Evolutionary conservation across 306 rosid genomes (phyloP).

Genomic region (Cajanus cajan): DNA sequence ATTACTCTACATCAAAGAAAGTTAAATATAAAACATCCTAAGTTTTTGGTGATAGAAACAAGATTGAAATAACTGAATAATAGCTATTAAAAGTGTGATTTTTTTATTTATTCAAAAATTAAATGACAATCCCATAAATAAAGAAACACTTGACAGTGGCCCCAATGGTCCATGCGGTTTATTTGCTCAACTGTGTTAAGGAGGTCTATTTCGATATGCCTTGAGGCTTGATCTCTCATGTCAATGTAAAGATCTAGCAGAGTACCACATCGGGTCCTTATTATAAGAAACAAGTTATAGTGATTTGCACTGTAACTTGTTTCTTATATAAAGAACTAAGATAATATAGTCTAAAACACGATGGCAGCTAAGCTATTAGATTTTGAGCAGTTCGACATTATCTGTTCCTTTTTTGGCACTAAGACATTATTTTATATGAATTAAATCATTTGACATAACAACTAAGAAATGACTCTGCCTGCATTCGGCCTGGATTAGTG

Average conservation of each 20-base stretch:
- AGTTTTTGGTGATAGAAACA: conserved; percentile 13
- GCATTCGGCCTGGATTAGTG: not conserved
- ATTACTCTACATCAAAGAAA: conserved; percentile 56
- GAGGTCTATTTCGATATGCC: not conserved
- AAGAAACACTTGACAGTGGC: not conserved
- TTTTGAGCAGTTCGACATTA: not conserved
- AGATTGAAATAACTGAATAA: conserved; percentile 17
- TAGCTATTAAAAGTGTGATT: not conserved
- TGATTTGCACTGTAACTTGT: too few relatives aligned
- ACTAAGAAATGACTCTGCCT: not conserved
- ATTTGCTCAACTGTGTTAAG: conserved; percentile 7
- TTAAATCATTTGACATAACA: not conserved
- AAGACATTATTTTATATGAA: not conserved
- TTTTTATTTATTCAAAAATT: not conserved
- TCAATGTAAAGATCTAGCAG: not conserved
- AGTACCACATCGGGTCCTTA: too few relatives aligned
- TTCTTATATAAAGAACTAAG: too few relatives aligned
- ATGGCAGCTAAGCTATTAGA: not conserved
- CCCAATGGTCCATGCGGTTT: not conserved
- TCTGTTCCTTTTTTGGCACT: not conserved
- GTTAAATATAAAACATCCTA: conserved; percentile 9
- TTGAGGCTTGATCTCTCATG: not conserved
- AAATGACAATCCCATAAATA: not conserved
- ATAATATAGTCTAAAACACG: not conserved
- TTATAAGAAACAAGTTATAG: too few relatives aligned